Conservation (phyloP, 208 protist genomes). For the Leptomonas pyrrhocoris region DNA sequence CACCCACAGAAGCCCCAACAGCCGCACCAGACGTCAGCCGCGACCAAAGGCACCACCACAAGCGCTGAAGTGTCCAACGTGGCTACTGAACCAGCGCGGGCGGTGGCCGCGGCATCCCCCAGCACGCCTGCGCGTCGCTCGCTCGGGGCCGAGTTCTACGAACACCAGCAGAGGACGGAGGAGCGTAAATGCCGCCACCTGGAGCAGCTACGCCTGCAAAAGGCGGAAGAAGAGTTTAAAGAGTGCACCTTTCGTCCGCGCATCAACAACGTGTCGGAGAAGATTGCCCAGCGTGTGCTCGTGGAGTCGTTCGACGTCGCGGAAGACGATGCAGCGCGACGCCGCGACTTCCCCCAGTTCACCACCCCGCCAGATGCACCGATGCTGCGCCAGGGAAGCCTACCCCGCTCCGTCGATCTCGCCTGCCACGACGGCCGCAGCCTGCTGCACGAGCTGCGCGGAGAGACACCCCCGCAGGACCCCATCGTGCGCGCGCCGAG, state of each 20-base stretch:
- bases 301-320: constrained; percentile 8
- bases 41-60: background rate
- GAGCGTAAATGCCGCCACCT: constrained; percentile 27
- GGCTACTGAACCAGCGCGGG: background rate
- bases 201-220: constrained; percentile 33
- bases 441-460: constrained; percentile 15
- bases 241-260: constrained; percentile 58
- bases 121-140: background rate
- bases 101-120: background rate
- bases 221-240: constrained; percentile 27
- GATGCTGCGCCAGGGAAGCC: background rate
- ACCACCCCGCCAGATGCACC: background rate
- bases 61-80: background rate
- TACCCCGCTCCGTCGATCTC: background rate
- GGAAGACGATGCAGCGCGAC: background rate
- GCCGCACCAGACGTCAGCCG: background rate
- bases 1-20: background rate
- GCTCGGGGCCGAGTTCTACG: constrained; percentile 28
- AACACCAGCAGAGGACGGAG: constrained; percentile 32
- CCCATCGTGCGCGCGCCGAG: background rate
- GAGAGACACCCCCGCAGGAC: background rate
- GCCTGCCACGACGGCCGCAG: constrained; percentile 10
- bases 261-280: constrained; percentile 23
- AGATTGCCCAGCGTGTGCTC: constrained; percentile 26
- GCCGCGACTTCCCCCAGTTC: background rate